phyloP scores from a whole-genome alignment of 306 rosid species.

The Corylus avellana region DNA sequence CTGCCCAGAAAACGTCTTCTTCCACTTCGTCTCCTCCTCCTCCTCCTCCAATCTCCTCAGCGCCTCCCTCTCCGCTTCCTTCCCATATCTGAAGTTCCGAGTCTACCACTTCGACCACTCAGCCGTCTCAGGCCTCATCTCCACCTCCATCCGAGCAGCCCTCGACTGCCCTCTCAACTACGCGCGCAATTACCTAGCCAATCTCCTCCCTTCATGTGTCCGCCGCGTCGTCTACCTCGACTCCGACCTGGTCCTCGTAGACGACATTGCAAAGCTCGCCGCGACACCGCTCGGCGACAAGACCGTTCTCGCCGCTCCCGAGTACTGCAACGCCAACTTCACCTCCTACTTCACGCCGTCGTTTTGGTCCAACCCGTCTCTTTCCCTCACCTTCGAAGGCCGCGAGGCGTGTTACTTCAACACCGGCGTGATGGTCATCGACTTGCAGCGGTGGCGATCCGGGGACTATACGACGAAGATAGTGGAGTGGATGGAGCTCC shows the following conservation, averaged over 20 bases:
- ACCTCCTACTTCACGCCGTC: conserved; percentile 74
- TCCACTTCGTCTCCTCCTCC: conserved; percentile 68
- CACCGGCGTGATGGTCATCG: conserved; percentile 99
- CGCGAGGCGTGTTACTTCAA: conserved; percentile 86
- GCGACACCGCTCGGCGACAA: conserved; percentile 45
- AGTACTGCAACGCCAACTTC: conserved; percentile 92
- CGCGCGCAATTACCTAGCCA: conserved; percentile 86
- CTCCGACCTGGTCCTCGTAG: conserved; percentile 86
- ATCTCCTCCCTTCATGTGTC: conserved; percentile 61
- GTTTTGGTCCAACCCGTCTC: conserved; percentile 84
- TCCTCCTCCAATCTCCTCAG: conserved; percentile 42
- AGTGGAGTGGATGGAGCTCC: conserved; percentile 97
- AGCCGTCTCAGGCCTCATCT: conserved; percentile 70
- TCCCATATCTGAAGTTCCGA: conserved; percentile 76
- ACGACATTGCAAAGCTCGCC: conserved; percentile 81
- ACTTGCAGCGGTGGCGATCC: conserved; percentile 67
- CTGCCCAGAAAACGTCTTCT: conserved; percentile 73
- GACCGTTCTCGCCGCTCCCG: conserved; percentile 88
- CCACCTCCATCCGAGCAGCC: conserved; percentile 91
- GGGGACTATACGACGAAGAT: conserved; percentile 78
- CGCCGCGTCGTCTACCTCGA: conserved; percentile 75
- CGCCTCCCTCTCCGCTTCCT: conserved; percentile 46
- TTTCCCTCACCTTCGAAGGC: conserved; percentile 66
- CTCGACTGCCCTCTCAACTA: conserved; percentile 89
- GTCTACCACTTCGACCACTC: conserved; percentile 66